Percentiles rank a stretch among this genome's conserved stretches.
Conservation (phyloP, 371 early-diverging fungal species). For the Lichtheimia hyalospora region DNA sequence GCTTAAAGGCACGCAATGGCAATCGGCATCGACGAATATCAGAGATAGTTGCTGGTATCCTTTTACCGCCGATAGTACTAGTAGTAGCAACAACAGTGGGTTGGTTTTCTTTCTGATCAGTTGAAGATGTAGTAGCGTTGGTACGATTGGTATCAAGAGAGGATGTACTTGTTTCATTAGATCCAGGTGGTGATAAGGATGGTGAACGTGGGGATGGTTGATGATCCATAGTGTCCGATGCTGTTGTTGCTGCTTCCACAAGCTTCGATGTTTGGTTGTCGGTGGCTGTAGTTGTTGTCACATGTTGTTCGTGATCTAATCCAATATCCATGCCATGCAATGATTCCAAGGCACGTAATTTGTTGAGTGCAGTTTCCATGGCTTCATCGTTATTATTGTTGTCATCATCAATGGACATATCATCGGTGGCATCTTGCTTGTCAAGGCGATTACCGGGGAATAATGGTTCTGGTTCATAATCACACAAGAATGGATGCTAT, state of each 20-base stretch:
- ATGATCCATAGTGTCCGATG: too few species aligned
- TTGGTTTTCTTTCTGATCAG: too few species aligned
- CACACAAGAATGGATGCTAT: constrained; percentile 42
- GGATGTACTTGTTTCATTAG: not conserved
- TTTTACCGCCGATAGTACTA: not conserved
- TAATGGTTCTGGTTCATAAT: constrained; percentile 38
- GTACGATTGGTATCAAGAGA: too few species aligned
- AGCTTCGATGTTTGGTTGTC: not conserved
- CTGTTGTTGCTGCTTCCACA: too few species aligned
- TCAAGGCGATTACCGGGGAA: constrained; percentile 24
- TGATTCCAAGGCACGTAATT: constrained; percentile 22
- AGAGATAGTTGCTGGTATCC: not conserved
- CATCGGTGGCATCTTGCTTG: constrained; percentile 1
- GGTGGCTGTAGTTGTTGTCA: constrained; percentile 1
- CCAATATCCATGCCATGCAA: constrained; percentile 25
- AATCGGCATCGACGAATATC: constrained; percentile 31
- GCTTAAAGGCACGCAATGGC: constrained; percentile 38
- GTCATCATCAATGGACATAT: not conserved
- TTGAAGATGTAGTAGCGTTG: too few species aligned
- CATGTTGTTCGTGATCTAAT: constrained; percentile 3
- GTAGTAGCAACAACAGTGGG: too few species aligned
- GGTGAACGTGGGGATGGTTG: constrained; percentile 2
- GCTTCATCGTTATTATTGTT: constrained; percentile 17
- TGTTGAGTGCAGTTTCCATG: constrained; percentile 22
- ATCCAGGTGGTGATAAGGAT: constrained; percentile 1